These are phyloP conservation scores for Ceratocystis variospora DNA, from an alignment of 2,329 filamentous ascomycete genomes.

Conservation along the genomic window DNA sequence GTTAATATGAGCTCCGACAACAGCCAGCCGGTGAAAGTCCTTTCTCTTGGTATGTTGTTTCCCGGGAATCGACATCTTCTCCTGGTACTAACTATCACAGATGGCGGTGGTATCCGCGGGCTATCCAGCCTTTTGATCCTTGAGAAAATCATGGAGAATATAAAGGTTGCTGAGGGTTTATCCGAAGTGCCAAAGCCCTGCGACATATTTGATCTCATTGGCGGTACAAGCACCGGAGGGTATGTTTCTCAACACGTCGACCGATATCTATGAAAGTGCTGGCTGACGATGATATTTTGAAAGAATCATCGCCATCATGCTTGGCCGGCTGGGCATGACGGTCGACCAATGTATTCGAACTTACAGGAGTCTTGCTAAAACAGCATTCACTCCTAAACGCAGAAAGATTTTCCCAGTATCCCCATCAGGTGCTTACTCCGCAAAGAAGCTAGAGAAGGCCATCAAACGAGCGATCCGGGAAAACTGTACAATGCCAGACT, in stretches of 20 bases:
- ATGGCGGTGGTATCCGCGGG: conserved; percentile 23
- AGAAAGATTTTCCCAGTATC: background rate
- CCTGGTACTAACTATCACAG: conserved; percentile 6
- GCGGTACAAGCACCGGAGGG: conserved; percentile 25
- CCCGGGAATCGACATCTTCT: too few relatives aligned
- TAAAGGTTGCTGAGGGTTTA: conserved; percentile 19
- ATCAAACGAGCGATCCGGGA: background rate
- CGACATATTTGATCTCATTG: conserved; percentile 25
- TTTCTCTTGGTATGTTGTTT: too few relatives aligned
- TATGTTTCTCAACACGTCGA: conserved; percentile 9
- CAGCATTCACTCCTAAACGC: background rate
- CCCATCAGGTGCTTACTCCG: background rate
- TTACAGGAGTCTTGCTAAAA: background rate
- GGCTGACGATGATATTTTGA: background rate
- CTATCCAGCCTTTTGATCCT: conserved; percentile 24
- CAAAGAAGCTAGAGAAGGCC: background rate
- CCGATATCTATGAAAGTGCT: too few relatives aligned
- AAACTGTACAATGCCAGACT: background rate
- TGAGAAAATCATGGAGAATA: conserved; percentile 23
- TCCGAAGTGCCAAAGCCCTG: conserved; percentile 22
- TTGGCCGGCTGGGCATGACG: background rate
- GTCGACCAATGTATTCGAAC: background rate
- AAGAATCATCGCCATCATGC: background rate
- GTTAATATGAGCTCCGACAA: too few relatives aligned
- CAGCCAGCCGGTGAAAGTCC: too few relatives aligned